phyloP scores from a whole-genome alignment of 768 basidiomycete genomes.

The Galerina sulciceps region DNA sequence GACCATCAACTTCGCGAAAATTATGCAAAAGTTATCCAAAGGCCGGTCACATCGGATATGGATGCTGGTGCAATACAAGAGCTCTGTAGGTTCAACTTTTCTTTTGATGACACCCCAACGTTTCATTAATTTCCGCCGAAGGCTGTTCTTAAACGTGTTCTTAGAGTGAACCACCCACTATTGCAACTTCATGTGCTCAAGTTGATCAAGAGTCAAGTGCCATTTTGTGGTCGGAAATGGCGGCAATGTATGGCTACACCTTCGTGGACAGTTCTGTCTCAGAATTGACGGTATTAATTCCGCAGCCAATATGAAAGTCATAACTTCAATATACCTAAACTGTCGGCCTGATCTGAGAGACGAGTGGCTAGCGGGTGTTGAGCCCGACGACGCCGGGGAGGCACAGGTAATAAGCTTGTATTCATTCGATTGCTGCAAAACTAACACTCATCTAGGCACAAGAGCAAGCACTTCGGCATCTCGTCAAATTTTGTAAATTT shows the following conservation, averaged over 20 bases:
- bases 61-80: slow-evolving; percentile 98
- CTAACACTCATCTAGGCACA: slow-evolving; percentile 64
- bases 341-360: slow-evolving; percentile 96
- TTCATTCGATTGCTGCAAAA: background rate
- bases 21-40: slow-evolving; percentile 98
- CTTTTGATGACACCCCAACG: background rate
- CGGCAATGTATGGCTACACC: slow-evolving; percentile 70
- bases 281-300: slow-evolving; percentile 5
- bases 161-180: slow-evolving; percentile 93
- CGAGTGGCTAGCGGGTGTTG: slow-evolving; percentile 94
- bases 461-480: slow-evolving; percentile 90
- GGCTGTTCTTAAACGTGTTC: slow-evolving; percentile 95
- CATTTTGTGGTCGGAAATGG: slow-evolving; percentile 98
- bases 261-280: slow-evolving; percentile 1
- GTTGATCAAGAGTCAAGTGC: slow-evolving; percentile 98
- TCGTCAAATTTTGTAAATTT: slow-evolving; percentile 92
- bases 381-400: slow-evolving; percentile 90
- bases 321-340: slow-evolving; percentile 97
- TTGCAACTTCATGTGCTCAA: slow-evolving; percentile 94
- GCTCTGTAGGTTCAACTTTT: slow-evolving; percentile 65
- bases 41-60: slow-evolving; percentile 92
- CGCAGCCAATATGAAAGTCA: slow-evolving; percentile 98
- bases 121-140: slow-evolving; percentile 29
- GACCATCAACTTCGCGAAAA: slow-evolving; percentile 95
- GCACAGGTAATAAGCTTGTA: slow-evolving; percentile 65